phyloP scores from a whole-genome alignment of 306 rosid genomes.

The Citrullus mucosospermus region DNA sequence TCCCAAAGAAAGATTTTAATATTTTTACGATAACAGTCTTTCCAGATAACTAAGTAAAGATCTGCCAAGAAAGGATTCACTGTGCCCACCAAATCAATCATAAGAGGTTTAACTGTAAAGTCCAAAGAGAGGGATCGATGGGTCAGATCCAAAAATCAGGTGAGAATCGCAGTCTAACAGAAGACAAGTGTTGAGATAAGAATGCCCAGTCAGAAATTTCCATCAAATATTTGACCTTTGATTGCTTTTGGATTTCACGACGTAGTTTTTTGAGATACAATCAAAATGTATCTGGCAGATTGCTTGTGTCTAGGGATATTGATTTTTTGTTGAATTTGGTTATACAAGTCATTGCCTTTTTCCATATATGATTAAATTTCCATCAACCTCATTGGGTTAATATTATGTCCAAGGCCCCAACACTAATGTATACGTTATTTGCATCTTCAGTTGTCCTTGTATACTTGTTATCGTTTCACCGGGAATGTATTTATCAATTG shows the following conservation, averaged over 20 bases:
- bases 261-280: background rate
- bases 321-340: background rate
- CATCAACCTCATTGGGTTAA: background rate
- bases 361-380: background rate
- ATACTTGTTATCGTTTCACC: background rate
- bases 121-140: too few species aligned
- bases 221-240: too few species aligned
- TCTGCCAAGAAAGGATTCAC: too few species aligned
- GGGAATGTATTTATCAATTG: background rate
- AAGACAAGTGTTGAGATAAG: too few species aligned
- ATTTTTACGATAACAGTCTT: too few species aligned
- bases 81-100: too few species aligned
- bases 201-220: too few species aligned
- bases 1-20: too few species aligned
- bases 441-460: background rate
- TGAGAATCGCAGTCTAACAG: too few species aligned
- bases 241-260: background rate
- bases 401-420: background rate
- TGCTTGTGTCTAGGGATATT: background rate
- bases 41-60: too few species aligned
- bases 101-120: too few species aligned
- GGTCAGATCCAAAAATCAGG: too few species aligned
- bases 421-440: background rate
- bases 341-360: background rate
- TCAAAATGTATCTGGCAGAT: background rate